Evolutionary conservation across 1,139 yeast species (phyloP).

Genomic region (Geotrichum cucujoidarum): DNA sequence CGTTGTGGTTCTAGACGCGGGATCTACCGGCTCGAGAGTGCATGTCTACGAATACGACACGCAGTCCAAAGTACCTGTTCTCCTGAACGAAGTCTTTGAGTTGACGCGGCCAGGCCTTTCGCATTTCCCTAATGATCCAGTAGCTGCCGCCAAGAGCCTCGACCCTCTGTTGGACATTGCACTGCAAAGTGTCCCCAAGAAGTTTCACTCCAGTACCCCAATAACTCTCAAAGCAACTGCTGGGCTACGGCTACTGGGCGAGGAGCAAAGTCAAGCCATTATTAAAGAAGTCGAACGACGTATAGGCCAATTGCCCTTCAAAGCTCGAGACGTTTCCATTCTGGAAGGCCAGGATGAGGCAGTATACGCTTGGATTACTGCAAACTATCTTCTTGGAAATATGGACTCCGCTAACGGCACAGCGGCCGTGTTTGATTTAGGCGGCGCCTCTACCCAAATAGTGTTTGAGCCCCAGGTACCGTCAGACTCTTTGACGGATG

Average conservation of each 20-base stretch:
- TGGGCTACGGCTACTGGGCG: slow-evolving; percentile 84
- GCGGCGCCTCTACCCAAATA: slow-evolving; percentile 98
- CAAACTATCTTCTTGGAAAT: slow-evolving; percentile 86
- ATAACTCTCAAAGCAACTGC: slow-evolving; percentile 98
- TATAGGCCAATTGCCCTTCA: slow-evolving; percentile 84
- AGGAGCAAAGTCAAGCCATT: slow-evolving; percentile 44
- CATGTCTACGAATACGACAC: slow-evolving; percentile 74
- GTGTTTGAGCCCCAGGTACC: slow-evolving; percentile 73
- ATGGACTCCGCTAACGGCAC: slow-evolving; percentile 66
- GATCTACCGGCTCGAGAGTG: slow-evolving; percentile 93
- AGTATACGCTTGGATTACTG: slow-evolving; percentile 98
- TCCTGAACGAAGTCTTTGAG: slow-evolving; percentile 73
- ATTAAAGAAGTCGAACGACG: slow-evolving; percentile 33
- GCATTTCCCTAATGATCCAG: slow-evolving; percentile 71
- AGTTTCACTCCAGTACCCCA: slow-evolving; percentile 75
- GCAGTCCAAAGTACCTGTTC: slow-evolving; percentile 45
- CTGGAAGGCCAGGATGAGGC: slow-evolving; percentile 98
- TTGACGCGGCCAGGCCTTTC: slow-evolving; percentile 93
- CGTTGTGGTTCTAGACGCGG: slow-evolving; percentile 94
- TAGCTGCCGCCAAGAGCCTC: slow-evolving; percentile 81
- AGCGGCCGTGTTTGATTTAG: slow-evolving; percentile 94
- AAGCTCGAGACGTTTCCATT: slow-evolving; percentile 70
- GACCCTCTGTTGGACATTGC: slow-evolving; percentile 78
- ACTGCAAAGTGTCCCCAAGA: slow-evolving; percentile 65
- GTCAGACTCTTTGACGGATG: slow-evolving; percentile 36